phyloP scores from a whole-genome alignment of 768 basidiomycete species.

The Termitomyces sp. region DNA sequence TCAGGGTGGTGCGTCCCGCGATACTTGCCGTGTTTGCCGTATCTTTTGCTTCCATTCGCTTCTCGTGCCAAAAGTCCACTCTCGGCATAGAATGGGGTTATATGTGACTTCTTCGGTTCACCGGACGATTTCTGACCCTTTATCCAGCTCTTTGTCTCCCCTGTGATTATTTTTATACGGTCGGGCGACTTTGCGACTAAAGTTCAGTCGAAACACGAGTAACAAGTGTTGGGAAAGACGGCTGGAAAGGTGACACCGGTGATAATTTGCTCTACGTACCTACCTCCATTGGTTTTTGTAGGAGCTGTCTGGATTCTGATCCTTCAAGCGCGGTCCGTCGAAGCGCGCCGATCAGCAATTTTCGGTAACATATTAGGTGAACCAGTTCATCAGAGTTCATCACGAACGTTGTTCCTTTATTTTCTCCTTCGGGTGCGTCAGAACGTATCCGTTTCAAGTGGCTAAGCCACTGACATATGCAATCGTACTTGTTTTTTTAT shows the following conservation, averaged over 20 bases:
- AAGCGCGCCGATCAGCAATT: conserved; percentile 10
- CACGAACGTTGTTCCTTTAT: neutral
- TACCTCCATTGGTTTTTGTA: neutral
- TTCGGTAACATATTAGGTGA: conserved; percentile 1
- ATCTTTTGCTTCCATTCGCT: conserved; percentile 9
- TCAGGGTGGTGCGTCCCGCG: conserved; percentile 11
- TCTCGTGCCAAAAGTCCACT: conserved; percentile 7
- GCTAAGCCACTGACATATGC: too few relatives aligned
- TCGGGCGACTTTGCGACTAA: neutral
- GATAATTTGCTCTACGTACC: neutral
- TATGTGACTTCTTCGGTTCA: conserved; percentile 8
- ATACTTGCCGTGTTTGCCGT: conserved; percentile 11
- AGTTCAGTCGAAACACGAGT: neutral
- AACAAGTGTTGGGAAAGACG: neutral
- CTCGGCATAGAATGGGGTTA: conserved; percentile 1
- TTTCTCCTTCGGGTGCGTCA: neutral
- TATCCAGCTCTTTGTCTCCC: neutral
- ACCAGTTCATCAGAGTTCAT: conserved; percentile 11
- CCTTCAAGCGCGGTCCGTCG: conserved; percentile 13
- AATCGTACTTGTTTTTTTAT: too few relatives aligned
- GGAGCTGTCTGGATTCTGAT: too few relatives aligned
- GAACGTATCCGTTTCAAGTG: too few relatives aligned
- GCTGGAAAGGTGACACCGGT: neutral
- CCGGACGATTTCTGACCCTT: neutral
- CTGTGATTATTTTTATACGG: too few relatives aligned